phyloP scores from a whole-genome alignment of 2,329 filamentous ascomycete species.

The Colletotrichum sp. region DNA sequence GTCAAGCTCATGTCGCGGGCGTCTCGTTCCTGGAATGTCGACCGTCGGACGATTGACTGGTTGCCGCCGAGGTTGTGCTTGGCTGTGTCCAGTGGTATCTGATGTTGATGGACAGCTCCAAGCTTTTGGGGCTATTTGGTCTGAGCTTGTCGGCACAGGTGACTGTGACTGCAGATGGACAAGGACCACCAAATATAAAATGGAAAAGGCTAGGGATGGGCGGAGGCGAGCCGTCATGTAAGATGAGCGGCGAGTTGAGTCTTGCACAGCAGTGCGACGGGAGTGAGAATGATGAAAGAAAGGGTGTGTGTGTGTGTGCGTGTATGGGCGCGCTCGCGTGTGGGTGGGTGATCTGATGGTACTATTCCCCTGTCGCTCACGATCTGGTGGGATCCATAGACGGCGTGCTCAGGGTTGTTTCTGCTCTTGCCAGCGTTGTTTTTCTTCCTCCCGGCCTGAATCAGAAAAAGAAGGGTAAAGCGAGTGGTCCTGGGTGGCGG shows the following conservation, averaged over 20 bases:
- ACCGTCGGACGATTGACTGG: neutral
- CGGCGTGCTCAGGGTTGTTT: neutral
- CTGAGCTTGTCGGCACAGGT: neutral
- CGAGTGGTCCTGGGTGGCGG: conserved; percentile 13
- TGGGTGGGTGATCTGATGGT: neutral
- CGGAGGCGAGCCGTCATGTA: conserved; percentile 11
- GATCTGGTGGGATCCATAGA: neutral
- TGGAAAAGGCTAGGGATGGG: neutral
- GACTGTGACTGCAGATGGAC: neutral
- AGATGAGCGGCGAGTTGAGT: conserved; percentile 3
- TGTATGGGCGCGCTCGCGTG: neutral
- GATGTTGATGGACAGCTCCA: neutral
- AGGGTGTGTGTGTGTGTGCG: neutral
- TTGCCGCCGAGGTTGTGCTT: neutral
- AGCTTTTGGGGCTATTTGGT: neutral
- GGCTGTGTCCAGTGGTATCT: neutral
- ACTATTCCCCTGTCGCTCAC: neutral
- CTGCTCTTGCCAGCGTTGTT: neutral
- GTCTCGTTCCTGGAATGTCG: neutral
- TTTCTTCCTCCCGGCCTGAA: conserved; percentile 1
- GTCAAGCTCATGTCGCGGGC: conserved; percentile 16
- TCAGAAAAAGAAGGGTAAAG: conserved; percentile 13
- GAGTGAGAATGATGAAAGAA: neutral
- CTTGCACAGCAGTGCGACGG: conserved; percentile 5
- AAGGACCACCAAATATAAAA: neutral